Evolutionary conservation across 1,139 yeast genomes (phyloP).

Genomic region (Hansenula sp.): DNA sequence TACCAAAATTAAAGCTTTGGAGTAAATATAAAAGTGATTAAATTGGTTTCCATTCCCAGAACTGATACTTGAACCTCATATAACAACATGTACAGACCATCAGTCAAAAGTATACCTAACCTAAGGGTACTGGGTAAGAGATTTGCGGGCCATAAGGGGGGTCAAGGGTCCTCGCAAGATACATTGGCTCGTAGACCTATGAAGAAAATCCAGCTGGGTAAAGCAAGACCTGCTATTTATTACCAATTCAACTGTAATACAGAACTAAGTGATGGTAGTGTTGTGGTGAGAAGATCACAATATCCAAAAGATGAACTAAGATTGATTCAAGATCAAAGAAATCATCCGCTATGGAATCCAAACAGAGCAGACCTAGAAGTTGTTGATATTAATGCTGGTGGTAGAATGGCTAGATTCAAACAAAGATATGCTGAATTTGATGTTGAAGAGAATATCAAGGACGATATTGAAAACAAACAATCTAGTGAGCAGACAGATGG

Average conservation of each 20-base stretch:
- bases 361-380: constrained; percentile 72
- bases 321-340: constrained; percentile 86
- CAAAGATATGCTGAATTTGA: constrained; percentile 64
- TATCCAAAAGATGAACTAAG: constrained; percentile 85
- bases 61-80: not conserved
- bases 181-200: constrained; percentile 33
- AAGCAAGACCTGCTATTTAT: constrained; percentile 90
- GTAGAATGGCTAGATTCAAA: constrained; percentile 81
- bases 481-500: too few species aligned
- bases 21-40: not conserved
- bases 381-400: constrained; percentile 78
- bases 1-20: not conserved
- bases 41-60: too few species aligned
- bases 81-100: not conserved
- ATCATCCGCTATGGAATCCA: constrained; percentile 84
- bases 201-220: constrained; percentile 48
- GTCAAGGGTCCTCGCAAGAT: not conserved
- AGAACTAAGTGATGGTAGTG: constrained; percentile 92
- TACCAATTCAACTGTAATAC: constrained; percentile 84
- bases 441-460: constrained; percentile 19
- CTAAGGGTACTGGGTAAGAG: constrained; percentile 1
- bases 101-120: not conserved
- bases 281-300: constrained; percentile 75
- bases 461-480: constrained; percentile 1
- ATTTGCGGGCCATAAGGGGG: not conserved